phyloP scores from a whole-genome alignment of 805 yeast species.

The Hanseniaspora nectarophila region DNA sequence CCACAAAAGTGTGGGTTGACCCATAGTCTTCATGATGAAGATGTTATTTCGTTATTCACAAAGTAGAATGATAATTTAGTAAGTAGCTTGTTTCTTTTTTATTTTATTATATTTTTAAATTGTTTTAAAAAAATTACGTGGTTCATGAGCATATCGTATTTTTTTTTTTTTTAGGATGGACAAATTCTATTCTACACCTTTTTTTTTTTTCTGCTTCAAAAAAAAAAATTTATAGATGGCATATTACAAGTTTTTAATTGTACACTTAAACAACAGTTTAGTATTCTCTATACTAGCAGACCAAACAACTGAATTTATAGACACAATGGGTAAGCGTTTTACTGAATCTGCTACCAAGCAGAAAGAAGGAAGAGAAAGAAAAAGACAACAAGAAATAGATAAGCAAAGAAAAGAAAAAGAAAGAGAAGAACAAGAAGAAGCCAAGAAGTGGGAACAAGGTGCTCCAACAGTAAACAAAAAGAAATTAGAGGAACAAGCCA shows the following conservation, averaged over 20 bases:
- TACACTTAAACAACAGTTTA: no score
- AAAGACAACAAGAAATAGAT: constrained; percentile 25
- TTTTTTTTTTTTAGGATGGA: no score
- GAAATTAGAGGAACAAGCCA: constrained; percentile 26
- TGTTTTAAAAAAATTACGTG: neutral
- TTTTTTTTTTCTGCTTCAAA: neutral
- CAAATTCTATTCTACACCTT: no score
- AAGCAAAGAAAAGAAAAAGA: constrained; percentile 22
- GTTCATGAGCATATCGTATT: no score
- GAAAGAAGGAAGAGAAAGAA: constrained; percentile 28
- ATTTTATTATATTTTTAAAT: no score
- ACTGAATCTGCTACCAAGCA: constrained; percentile 29
- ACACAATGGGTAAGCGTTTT: constrained; percentile 29
- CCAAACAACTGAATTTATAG: neutral
- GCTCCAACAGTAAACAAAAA: constrained; percentile 22
- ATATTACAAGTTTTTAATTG: no score
- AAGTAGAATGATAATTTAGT: constrained; percentile 35
- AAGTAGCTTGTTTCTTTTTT: no score
- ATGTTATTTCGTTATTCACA: constrained; percentile 81
- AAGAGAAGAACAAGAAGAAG: constrained; percentile 26
- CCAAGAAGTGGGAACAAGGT: constrained; percentile 28
- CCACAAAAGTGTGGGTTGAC: constrained; percentile 91
- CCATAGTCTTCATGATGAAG: constrained; percentile 81
- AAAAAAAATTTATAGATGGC: no score
- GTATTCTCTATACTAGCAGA: no score